Evolutionary conservation across 2,329 filamentous ascomycete genomes (phyloP).

Genomic region (Herpotrichia juniperi): DNA sequence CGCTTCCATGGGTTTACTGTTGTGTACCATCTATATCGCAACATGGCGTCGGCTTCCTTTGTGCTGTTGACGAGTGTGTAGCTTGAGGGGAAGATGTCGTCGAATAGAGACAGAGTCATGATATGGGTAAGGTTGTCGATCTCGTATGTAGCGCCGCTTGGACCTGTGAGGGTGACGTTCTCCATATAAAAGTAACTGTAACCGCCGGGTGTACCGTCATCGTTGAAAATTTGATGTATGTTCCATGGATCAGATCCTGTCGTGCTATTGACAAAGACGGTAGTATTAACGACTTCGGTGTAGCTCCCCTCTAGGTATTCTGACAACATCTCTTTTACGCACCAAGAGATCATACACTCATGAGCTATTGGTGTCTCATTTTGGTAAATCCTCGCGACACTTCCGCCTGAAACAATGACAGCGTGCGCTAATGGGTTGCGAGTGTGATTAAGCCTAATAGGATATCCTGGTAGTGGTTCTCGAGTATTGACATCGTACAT

Average conservation of each 20-base stretch:
- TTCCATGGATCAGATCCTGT: constrained; percentile 21
- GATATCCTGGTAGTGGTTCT: constrained; percentile 18
- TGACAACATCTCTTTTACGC: constrained; percentile 31
- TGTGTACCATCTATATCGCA: constrained; percentile 12
- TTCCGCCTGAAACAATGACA: constrained; percentile 15
- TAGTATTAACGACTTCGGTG: constrained; percentile 20
- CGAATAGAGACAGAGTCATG: constrained; percentile 11
- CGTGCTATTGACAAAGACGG: constrained; percentile 11
- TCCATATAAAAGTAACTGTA: constrained; percentile 12
- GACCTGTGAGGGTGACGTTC: constrained; percentile 16
- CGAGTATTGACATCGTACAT: not conserved
- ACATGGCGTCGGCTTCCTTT: not conserved
- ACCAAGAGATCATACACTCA: constrained; percentile 36
- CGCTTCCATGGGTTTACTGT: constrained; percentile 20
- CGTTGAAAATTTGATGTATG: not conserved
- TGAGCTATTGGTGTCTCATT: constrained; percentile 15
- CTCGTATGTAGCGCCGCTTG: constrained; percentile 3
- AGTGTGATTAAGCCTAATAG: constrained; percentile 22
- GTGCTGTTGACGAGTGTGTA: constrained; percentile 9
- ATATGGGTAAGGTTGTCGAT: constrained; percentile 13
- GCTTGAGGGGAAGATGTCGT: constrained; percentile 27
- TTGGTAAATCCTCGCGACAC: constrained; percentile 6
- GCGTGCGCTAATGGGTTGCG: constrained; percentile 22
- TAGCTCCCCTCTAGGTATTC: constrained; percentile 24
- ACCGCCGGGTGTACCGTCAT: too few species aligned